Evolutionary conservation across 1,284 basidiomycete genomes (phyloP), one percentile per base, ranked within the genome.

Genomic region (Apiotrichum sp.): DNA sequence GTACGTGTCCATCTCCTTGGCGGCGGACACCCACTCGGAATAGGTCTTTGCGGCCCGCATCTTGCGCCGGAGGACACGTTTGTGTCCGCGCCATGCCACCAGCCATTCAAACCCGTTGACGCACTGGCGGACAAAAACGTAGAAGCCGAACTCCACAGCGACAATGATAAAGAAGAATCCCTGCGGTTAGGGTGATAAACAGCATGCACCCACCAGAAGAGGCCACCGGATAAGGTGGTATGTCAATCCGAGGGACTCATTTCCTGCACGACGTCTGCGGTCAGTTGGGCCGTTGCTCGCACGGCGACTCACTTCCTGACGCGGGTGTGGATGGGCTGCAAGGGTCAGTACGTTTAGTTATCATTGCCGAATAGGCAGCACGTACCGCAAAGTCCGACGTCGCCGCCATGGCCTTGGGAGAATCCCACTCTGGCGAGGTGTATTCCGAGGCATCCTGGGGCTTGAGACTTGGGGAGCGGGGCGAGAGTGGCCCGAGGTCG

Each of bases 101-200:
- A 92, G 72, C 84, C 86, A 93, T 75, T 96, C 92, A 68, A 92
- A 88, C n/a, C 88, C 81, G 68, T 93, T 93, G 42, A 97, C 95
- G 14, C 93, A 71, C 73, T 98, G 93, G 40, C 95, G 82, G 47
- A 92, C 89, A 32, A 89, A 63, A 42, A 98, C 84, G 70, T 98
- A 93, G 35, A 88, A 77, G 13, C 88, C 79, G 69, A 98, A 98
- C 73, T 98, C 89, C 34, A 83, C 79, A 35, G 84, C 80, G 63
- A 98, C 97, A 74, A 95, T 83, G 4, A 86, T 54, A 64, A 93
- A 91, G 52, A 98, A 87, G 64, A 92, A 81, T 59, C 81, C 73
- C 87, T 93, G 54, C 16, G 40, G 16, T 33, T 52, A 43, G 48
- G 49, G 43, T 35, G 4, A 38, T 11, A 7, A 11, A 13, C 43